Percentiles rank a stretch among this genome's conserved stretches.
Conservation (phyloP, 257 asterid species). For the Fraxinus anomala region DNA sequence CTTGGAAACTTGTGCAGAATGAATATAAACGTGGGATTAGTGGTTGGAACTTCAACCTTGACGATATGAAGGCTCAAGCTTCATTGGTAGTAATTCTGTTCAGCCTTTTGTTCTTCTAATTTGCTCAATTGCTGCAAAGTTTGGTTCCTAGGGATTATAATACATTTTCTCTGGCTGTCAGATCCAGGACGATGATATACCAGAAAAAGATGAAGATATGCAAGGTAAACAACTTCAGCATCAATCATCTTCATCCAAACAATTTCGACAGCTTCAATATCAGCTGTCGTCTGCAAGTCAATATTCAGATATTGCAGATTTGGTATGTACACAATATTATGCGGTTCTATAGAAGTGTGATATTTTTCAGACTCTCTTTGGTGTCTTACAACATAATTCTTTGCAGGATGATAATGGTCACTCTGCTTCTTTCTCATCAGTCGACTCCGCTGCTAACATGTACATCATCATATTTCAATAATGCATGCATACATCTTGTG, state of each 20-base stretch:
- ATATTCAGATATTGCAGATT: conserved; percentile 47
- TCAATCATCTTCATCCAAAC: conserved; percentile 31
- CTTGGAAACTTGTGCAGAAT: conserved; percentile 44
- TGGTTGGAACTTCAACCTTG: conserved; percentile 70
- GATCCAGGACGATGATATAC: conserved; percentile 59
- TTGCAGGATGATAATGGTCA: conserved; percentile 55
- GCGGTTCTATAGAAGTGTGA: background rate
- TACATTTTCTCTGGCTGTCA: conserved; percentile 22
- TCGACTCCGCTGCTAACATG: conserved; percentile 38
- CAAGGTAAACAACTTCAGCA: conserved; percentile 41
- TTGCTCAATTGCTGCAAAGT: background rate
- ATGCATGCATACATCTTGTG: conserved; percentile 6
- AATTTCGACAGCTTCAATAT: conserved; percentile 38
- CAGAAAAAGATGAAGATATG: conserved; percentile 45
- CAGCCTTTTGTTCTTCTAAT: background rate
- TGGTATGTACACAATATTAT: conserved; percentile 34
- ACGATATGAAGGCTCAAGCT: conserved; percentile 71
- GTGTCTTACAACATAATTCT: conserved; percentile 25
- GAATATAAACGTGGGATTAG: conserved; percentile 74
- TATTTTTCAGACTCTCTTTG: conserved; percentile 12
- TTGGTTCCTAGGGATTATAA: background rate
- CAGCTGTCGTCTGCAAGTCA: conserved; percentile 48
- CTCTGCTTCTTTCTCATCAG: conserved; percentile 38
- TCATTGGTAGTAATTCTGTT: conserved; percentile 45
- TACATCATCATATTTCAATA: conserved; percentile 31